Percentiles rank a stretch among this genome's conserved stretches.
These are phyloP conservation scores for Paramecium pentaurelia DNA, from an alignment of 73 alveolate genomes.

Conservation along the genomic window DNA sequence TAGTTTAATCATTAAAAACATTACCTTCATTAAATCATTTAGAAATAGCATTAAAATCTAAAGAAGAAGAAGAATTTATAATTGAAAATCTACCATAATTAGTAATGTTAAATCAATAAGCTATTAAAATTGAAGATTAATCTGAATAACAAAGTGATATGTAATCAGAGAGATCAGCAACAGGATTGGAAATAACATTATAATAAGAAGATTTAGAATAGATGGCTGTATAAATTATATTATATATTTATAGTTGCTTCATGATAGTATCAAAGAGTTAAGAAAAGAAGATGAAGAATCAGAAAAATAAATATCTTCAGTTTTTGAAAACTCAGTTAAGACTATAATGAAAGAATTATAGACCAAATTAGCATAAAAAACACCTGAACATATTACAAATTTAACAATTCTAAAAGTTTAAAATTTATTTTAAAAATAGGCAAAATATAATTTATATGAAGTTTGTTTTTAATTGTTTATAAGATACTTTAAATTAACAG, in stretches of 20 bases:
- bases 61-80: constrained; percentile 75
- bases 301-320: constrained; percentile 74
- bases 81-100: constrained; percentile 68
- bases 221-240: constrained; percentile 60
- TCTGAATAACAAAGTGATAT: constrained; percentile 43
- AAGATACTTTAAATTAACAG: constrained; percentile 58
- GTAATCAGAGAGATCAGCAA: constrained; percentile 36
- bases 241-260: background rate
- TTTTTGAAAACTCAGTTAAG: constrained; percentile 72
- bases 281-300: constrained; percentile 56
- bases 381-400: constrained; percentile 45
- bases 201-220: constrained; percentile 69
- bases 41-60: constrained; percentile 67
- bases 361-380: constrained; percentile 16
- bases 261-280: constrained; percentile 63
- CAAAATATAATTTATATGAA: constrained; percentile 63
- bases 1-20: constrained; percentile 67
- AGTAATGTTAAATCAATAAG: constrained; percentile 67
- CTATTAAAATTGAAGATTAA: constrained; percentile 70
- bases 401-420: background rate
- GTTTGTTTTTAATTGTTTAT: constrained; percentile 60
- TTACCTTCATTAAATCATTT: constrained; percentile 68
- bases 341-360: constrained; percentile 69
- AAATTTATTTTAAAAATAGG: background rate
- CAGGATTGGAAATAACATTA: constrained; percentile 50